Percentiles rank a stretch among this genome's conserved stretches.
Evolutionary conservation across 176 grass and related monocot species (phyloP).

Genomic region (Aegilops longissima): DNA sequence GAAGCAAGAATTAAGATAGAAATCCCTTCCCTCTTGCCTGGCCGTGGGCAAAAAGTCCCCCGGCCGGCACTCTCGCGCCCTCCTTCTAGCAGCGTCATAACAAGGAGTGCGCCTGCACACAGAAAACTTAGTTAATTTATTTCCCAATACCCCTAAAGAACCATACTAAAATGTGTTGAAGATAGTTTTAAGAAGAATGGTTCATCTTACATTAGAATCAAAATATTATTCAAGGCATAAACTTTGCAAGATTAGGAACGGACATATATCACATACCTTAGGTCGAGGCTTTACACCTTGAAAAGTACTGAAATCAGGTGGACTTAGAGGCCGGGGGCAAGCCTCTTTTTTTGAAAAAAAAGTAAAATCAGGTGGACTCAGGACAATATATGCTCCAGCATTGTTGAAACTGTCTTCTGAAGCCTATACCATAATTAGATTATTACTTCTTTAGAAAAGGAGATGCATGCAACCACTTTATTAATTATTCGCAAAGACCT

Average conservation of each 20-base stretch:
- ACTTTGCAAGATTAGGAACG: constrained; percentile 3
- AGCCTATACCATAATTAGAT: too few species aligned
- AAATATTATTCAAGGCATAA: neutral
- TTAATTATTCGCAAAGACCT: too few species aligned
- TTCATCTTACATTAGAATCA: neutral
- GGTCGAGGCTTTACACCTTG: constrained; percentile 82
- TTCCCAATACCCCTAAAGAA: neutral
- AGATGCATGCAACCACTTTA: too few species aligned
- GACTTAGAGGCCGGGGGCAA: too few species aligned
- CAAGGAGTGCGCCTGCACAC: constrained; percentile 40
- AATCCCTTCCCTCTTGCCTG: too few species aligned
- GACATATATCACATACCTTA: constrained; percentile 40
- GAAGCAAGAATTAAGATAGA: too few species aligned
- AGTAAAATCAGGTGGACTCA: constrained; percentile 70
- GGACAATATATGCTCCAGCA: constrained; percentile 68
- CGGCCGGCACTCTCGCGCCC: too few species aligned
- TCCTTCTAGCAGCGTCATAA: too few species aligned
- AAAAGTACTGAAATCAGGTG: constrained; percentile 82
- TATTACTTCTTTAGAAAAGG: too few species aligned
- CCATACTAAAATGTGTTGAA: neutral
- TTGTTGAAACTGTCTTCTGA: too few species aligned
- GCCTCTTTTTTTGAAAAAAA: too few species aligned
- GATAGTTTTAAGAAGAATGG: neutral
- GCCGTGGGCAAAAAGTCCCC: too few species aligned
- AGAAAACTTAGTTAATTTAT: neutral